These are phyloP conservation scores for Eleusine indica DNA, from an alignment of 176 grass and related monocot species.

Conservation along the genomic window DNA sequence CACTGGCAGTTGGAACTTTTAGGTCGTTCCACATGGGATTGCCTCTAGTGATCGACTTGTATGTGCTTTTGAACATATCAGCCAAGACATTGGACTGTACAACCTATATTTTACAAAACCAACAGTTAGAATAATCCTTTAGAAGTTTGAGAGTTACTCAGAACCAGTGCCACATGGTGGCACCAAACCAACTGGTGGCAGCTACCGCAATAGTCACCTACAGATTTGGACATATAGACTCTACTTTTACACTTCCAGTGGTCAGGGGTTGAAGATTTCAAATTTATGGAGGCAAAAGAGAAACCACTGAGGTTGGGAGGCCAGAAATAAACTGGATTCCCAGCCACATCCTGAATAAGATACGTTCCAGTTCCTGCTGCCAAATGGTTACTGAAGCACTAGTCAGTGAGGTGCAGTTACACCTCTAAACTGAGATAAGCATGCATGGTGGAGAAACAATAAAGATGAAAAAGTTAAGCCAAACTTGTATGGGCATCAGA, in stretches of 20 bases:
- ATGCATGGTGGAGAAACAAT: not conserved
- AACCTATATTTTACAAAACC: slow-evolving; percentile 33
- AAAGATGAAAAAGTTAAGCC: not conserved
- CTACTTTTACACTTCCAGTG: not conserved
- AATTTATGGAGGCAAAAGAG: not conserved
- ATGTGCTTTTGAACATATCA: slow-evolving; percentile 63
- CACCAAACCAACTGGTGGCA: not conserved
- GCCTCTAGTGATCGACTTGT: slow-evolving; percentile 46
- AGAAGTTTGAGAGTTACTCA: not conserved
- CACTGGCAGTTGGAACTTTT: slow-evolving; percentile 38
- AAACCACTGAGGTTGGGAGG: not conserved
- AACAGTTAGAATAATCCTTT: slow-evolving; percentile 18
- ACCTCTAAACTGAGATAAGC: not conserved
- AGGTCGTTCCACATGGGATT: slow-evolving; percentile 72
- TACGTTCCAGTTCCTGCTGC: not conserved
- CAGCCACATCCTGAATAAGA: not conserved
- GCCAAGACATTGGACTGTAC: slow-evolving; percentile 63
- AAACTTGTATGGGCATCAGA: not conserved
- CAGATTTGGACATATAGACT: not conserved
- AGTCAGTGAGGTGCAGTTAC: not conserved
- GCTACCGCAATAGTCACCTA: not conserved
- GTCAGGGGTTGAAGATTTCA: not conserved
- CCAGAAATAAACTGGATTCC: not conserved
- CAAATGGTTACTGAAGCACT: not conserved
- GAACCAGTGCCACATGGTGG: not conserved